phyloP scores from a whole-genome alignment of 1,139 yeast species.

The Taiozyma sp. region DNA sequence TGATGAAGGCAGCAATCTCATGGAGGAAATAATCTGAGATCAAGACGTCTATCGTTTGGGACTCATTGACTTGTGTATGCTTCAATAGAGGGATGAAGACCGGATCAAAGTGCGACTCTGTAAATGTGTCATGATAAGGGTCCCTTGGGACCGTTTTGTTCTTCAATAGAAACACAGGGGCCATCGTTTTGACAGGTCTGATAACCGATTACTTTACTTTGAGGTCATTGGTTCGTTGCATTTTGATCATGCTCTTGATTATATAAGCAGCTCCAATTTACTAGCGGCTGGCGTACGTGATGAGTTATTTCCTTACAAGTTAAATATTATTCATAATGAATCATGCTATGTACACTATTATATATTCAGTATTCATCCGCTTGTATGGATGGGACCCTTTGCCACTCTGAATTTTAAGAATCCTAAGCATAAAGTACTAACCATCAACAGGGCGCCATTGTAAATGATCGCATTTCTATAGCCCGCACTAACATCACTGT shows the following conservation, averaged over 20 bases:
- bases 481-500: slow-evolving; percentile 18
- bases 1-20: slow-evolving; percentile 48
- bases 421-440: slow-evolving; percentile 21
- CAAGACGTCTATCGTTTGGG: slow-evolving; percentile 38
- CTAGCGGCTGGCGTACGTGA: neutral
- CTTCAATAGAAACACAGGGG: slow-evolving; percentile 39
- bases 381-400: neutral
- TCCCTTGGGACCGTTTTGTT: slow-evolving; percentile 64
- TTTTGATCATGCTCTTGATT: neutral
- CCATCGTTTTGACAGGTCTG: neutral
- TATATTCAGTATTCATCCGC: neutral
- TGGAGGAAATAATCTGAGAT: slow-evolving; percentile 35
- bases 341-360: neutral
- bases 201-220: neutral
- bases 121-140: slow-evolving; percentile 42
- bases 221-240: neutral
- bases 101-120: slow-evolving; percentile 36
- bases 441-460: slow-evolving; percentile 25
- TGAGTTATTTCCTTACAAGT: neutral
- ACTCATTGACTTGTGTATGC: slow-evolving; percentile 51
- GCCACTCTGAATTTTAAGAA: slow-evolving; percentile 1
- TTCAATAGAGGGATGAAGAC: slow-evolving; percentile 63
- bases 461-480: slow-evolving; percentile 27
- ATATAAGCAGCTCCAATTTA: neutral
- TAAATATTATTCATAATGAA: no score